phyloP scores from a whole-genome alignment of 345 rosid species.

The Salix caprea region DNA sequence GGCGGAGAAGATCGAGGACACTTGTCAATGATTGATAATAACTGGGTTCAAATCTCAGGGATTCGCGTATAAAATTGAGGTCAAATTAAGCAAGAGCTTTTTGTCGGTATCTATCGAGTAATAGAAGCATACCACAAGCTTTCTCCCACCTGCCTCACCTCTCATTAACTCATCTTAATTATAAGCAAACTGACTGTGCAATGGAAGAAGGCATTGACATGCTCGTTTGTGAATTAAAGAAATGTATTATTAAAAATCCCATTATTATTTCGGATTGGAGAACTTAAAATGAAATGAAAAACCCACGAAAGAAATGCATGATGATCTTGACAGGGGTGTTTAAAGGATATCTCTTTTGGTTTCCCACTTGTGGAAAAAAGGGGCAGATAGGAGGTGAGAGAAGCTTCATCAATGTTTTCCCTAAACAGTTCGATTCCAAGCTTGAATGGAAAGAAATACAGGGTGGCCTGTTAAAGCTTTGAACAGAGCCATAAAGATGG shows the following conservation, averaged over 20 bases:
- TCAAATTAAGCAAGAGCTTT: conserved; percentile 19
- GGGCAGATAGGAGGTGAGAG: conserved; percentile 11
- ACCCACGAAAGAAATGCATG: background rate
- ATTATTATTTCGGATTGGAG: background rate
- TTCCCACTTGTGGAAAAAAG: conserved; percentile 22
- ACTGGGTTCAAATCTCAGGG: conserved; percentile 12
- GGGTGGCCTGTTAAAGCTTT: conserved; percentile 28
- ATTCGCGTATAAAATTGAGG: conserved; percentile 11
- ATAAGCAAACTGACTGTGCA: background rate
- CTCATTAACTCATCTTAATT: background rate
- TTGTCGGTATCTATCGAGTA: conserved; percentile 9
- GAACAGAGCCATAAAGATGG: conserved; percentile 20
- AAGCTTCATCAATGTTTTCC: conserved; percentile 24
- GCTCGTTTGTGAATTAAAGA: background rate
- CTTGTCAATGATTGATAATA: conserved; percentile 1
- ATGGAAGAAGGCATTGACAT: background rate
- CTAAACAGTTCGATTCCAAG: conserved; percentile 33
- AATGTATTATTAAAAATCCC: background rate
- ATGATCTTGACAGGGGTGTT: conserved; percentile 11
- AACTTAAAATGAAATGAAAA: background rate
- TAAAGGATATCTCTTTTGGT: conserved; percentile 22
- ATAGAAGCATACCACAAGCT: conserved; percentile 9
- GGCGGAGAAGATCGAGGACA: conserved; percentile 22
- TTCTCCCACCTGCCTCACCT: conserved; percentile 8
- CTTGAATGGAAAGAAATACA: conserved; percentile 41